Evolutionary conservation across 2,329 filamentous ascomycete genomes (phyloP), one percentile per base, ranked within the genome.

Genomic region (Ophiostoma ulmi): DNA sequence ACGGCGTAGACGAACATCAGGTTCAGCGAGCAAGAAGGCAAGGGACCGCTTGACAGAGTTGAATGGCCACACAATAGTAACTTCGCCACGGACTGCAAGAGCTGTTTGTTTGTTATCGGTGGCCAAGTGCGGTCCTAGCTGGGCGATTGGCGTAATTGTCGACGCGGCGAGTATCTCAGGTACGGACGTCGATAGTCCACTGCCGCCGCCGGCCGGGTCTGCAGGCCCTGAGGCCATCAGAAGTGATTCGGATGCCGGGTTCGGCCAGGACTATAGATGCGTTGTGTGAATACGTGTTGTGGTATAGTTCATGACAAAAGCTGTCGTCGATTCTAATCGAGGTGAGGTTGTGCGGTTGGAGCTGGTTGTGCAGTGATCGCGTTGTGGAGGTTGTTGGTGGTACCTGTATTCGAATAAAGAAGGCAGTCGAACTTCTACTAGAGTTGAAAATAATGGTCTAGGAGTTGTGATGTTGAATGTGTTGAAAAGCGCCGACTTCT

Each of bases 31-130:
- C 26, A 96, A 86, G 68, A 97, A 89, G 36, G 92, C 90, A 74
- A 93, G 86, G 55, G 88, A 88, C 69, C 86, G 87, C 39, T 86
- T 90, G 36, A 92, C 88, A 31, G 90, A 91, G 74, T 91, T 97
- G 79, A 92, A 97, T 0, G 94, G 94, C 94, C 94, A 98, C 71
- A 92, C 89, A 48, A 98, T 87, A 10, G 93, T 94, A 31, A 97
- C 87, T 20, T 91, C 83, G 55, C 91, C 93, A 71, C 87, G 85
- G 41, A 97, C 80, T 14, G 82, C 80, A 72, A 81, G 81, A 6
- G 65, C 2, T 0, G 80, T 78, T 2, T 76, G 71, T 35, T 79
- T 77, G 14, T 83, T 77, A 4, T n/a, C 20, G 36, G 38, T 6
- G 17, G 79, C 70, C 6, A 88, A 75, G 10, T 82, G 80, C 6